These are phyloP conservation scores for Candida xyloterini DNA, from an alignment of 805 yeast genomes.

Conservation along the genomic window DNA sequence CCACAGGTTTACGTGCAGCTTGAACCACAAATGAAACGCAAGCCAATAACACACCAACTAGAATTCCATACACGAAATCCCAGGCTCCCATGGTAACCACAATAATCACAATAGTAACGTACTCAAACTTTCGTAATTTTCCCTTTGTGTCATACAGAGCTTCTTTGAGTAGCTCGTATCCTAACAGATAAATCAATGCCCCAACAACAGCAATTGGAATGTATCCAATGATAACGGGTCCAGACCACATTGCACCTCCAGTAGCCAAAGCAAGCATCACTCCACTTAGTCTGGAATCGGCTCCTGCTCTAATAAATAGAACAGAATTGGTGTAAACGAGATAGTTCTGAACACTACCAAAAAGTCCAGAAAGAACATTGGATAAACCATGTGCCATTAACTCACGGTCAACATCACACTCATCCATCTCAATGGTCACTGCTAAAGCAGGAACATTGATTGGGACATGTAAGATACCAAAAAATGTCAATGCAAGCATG, in stretches of 20 bases:
- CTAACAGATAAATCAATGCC: conserved; percentile 81
- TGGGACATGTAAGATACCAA: conserved; percentile 95
- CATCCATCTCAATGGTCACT: conserved; percentile 80
- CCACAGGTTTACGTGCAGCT: conserved; percentile 79
- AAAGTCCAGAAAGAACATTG: conserved; percentile 75
- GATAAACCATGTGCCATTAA: conserved; percentile 93
- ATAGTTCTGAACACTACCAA: conserved; percentile 92
- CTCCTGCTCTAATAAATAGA: conserved; percentile 90
- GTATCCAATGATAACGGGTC: conserved; percentile 89
- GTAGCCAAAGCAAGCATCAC: conserved; percentile 85
- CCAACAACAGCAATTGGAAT: conserved; percentile 98
- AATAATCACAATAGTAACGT: conserved; percentile 76
- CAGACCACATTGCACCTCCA: conserved; percentile 72
- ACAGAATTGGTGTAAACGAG: conserved; percentile 93
- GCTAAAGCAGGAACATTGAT: conserved; percentile 97
- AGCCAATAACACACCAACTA: conserved; percentile 87
- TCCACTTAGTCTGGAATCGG: conserved; percentile 86
- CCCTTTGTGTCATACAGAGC: conserved; percentile 84
- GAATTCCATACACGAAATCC: conserved; percentile 91
- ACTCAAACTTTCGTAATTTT: conserved; percentile 71
- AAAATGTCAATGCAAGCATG: conserved; percentile 93
- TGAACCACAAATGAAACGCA: conserved; percentile 94
- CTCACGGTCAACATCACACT: conserved; percentile 87
- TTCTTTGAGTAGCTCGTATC: conserved; percentile 86
- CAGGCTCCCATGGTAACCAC: conserved; percentile 94